A percentile compares a stretch with the other conserved stretches of the same genome.
These are phyloP conservation scores for Aspergillus sp. DNA, from an alignment of 2,329 filamentous ascomycete species.

Conservation along the genomic window DNA sequence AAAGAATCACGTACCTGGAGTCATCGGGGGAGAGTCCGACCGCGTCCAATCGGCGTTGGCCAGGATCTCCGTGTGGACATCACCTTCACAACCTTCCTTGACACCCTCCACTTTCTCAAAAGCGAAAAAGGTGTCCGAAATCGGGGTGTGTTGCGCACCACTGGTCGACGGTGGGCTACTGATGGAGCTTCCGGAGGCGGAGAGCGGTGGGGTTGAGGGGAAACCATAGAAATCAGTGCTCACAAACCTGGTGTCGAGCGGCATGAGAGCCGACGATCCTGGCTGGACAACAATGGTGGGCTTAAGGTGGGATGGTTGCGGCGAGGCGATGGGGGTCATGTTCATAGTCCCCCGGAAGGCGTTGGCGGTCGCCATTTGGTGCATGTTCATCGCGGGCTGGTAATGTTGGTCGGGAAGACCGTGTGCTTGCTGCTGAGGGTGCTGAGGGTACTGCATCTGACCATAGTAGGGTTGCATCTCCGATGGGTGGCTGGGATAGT, in stretches of 20 bases:
- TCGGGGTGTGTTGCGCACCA: conserved; percentile 72
- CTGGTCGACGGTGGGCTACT: conserved; percentile 72
- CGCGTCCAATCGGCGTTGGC: conserved; percentile 68
- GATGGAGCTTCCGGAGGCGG: conserved; percentile 73
- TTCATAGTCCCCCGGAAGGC: conserved; percentile 36
- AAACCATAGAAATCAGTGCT: conserved; percentile 61
- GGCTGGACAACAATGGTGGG: conserved; percentile 62
- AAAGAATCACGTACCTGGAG: conserved; percentile 64
- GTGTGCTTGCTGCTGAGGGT: conserved; percentile 11
- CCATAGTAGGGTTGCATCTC: conserved; percentile 43
- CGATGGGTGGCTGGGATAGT: conserved; percentile 62
- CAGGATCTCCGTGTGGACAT: conserved; percentile 65
- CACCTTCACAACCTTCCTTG: conserved; percentile 66
- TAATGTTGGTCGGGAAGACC: conserved; percentile 24
- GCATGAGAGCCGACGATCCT: conserved; percentile 46
- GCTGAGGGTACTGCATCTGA: conserved; percentile 23
- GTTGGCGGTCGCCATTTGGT: conserved; percentile 37
- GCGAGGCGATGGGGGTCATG: conserved; percentile 66
- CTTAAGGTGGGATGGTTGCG: conserved; percentile 67
- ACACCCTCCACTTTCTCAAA: conserved; percentile 60
- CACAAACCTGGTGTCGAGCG: conserved; percentile 69
- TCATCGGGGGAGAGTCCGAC: conserved; percentile 76
- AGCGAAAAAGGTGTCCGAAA: conserved; percentile 71
- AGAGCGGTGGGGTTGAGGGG: conserved; percentile 81
- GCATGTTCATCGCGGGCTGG: conserved; percentile 39